A percentile compares a stretch with the other conserved stretches of the same genome.
These are phyloP conservation scores for Aspergillus tamarii DNA, from an alignment of 2,329 filamentous ascomycete genomes.

Conservation along the genomic window DNA sequence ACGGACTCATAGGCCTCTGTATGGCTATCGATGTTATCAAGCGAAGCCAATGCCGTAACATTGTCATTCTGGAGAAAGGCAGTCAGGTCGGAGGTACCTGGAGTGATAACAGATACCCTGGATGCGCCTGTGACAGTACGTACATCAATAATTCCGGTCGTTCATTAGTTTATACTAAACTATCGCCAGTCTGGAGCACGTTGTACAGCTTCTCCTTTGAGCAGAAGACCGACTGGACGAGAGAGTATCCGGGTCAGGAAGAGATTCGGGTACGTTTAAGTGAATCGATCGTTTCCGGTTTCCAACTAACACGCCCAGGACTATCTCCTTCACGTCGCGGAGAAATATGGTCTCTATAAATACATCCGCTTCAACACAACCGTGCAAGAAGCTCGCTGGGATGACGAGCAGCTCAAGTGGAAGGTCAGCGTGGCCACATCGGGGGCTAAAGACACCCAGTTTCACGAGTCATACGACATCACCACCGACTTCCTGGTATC, in stretches of 20 bases:
- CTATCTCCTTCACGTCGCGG: conserved; percentile 58
- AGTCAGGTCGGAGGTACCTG: conserved; percentile 58
- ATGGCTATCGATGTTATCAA: conserved; percentile 62
- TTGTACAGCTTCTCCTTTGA: conserved; percentile 66
- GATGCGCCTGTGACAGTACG: conserved; percentile 57
- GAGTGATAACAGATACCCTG: conserved; percentile 61
- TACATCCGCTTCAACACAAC: conserved; percentile 62
- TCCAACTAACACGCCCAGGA: conserved; percentile 29
- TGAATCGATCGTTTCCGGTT: not conserved
- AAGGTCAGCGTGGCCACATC: conserved; percentile 52
- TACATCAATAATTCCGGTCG: not conserved
- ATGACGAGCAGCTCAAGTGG: conserved; percentile 57
- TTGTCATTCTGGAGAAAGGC: conserved; percentile 61
- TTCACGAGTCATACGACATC: conserved; percentile 55
- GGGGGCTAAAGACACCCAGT: conserved; percentile 60
- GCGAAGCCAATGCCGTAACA: conserved; percentile 50
- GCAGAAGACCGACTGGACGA: conserved; percentile 61
- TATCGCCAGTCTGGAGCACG: conserved; percentile 51
- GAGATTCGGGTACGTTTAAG: conserved; percentile 54
- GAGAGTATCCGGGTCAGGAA: conserved; percentile 63
- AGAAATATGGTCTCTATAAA: conserved; percentile 58
- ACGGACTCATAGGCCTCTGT: conserved; percentile 49
- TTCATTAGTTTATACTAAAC: not conserved
- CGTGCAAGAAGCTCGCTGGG: conserved; percentile 59
- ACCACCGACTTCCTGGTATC: conserved; percentile 60